Evolutionary conservation across 768 basidiomycete genomes (phyloP).

Genomic region (Suillus weaverae): DNA sequence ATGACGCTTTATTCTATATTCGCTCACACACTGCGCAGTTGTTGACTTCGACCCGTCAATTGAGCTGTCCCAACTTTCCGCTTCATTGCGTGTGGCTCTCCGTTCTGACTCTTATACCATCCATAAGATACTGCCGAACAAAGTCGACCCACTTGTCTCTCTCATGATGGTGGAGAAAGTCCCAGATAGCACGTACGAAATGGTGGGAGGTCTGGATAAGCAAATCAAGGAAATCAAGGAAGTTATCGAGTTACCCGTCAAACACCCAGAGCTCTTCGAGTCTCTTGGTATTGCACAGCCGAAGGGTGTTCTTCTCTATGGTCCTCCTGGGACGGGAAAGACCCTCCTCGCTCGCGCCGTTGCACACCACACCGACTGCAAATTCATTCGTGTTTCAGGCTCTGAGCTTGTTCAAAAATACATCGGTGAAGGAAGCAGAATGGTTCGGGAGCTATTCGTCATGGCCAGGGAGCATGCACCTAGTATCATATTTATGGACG

Average conservation of each 20-base stretch:
- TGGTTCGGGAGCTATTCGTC: slow-evolving; percentile 97
- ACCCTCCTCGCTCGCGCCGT: slow-evolving; percentile 93
- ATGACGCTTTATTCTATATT: not conserved
- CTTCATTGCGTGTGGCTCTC: slow-evolving; percentile 89
- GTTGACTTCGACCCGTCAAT: slow-evolving; percentile 93
- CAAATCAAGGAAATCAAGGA: slow-evolving; percentile 99
- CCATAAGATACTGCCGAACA: slow-evolving; percentile 95
- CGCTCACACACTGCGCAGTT: slow-evolving; percentile 46
- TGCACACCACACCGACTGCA: slow-evolving; percentile 96
- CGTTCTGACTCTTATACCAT: slow-evolving; percentile 96
- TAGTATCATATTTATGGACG: slow-evolving; percentile 99
- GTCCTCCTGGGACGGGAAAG: slow-evolving; percentile 96
- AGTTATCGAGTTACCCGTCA: slow-evolving; percentile 96
- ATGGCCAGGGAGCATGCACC: slow-evolving; percentile 98
- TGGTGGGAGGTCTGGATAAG: slow-evolving; percentile 98
- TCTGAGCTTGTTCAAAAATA: slow-evolving; percentile 97
- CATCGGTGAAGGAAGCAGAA: slow-evolving; percentile 93
- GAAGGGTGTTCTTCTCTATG: slow-evolving; percentile 93
- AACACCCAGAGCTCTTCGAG: slow-evolving; percentile 97
- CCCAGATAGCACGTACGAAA: slow-evolving; percentile 98
- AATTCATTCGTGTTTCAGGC: slow-evolving; percentile 94
- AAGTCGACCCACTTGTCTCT: slow-evolving; percentile 96
- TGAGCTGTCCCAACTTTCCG: slow-evolving; percentile 74
- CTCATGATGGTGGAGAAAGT: slow-evolving; percentile 99
- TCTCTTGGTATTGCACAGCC: slow-evolving; percentile 95